A percentile compares a stretch with the other conserved stretches of the same genome.
Conservation (phyloP, 768 basidiomycete genomes). For the Aureoboletus auriporus region DNA sequence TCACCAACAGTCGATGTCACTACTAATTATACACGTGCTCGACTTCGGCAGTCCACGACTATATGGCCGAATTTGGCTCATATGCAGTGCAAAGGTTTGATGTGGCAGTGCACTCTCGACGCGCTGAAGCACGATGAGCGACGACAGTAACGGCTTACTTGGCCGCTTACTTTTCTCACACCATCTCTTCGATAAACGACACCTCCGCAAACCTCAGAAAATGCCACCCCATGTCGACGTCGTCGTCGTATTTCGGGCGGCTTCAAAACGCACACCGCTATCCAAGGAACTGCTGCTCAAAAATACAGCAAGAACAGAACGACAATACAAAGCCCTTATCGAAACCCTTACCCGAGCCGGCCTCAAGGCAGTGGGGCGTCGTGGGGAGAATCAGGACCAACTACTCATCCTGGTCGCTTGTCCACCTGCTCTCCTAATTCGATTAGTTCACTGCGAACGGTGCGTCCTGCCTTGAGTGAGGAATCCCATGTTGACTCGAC, state of each 20-base stretch:
- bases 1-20: too few relatives aligned
- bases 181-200: slow-evolving; percentile 1
- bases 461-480: slow-evolving; percentile 19
- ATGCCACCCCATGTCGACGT: slow-evolving; percentile 65
- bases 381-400: slow-evolving; percentile 74
- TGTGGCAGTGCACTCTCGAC: neutral
- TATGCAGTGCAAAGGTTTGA: neutral
- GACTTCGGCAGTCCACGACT: too few relatives aligned
- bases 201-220: neutral
- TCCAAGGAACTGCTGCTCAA: slow-evolving; percentile 62
- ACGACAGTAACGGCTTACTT: neutral
- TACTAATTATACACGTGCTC: too few relatives aligned
- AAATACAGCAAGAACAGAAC: slow-evolving; percentile 59
- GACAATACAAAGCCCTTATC: slow-evolving; percentile 65
- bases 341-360: slow-evolving; percentile 58
- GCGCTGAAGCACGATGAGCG: neutral
- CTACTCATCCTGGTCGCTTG: slow-evolving; percentile 75
- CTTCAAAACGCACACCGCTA: slow-evolving; percentile 33
- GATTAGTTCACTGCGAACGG: slow-evolving; percentile 73
- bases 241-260: slow-evolving; percentile 65
- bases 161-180: slow-evolving; percentile 1
- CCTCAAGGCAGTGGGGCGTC: slow-evolving; percentile 66
- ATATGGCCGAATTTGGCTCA: too few relatives aligned
- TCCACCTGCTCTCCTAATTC: slow-evolving; percentile 53
- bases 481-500: too few relatives aligned